Base-by-base conservation (phyloP, 2,329 filamentous ascomycete genomes). In the Elsinoe ampelina region DNA sequence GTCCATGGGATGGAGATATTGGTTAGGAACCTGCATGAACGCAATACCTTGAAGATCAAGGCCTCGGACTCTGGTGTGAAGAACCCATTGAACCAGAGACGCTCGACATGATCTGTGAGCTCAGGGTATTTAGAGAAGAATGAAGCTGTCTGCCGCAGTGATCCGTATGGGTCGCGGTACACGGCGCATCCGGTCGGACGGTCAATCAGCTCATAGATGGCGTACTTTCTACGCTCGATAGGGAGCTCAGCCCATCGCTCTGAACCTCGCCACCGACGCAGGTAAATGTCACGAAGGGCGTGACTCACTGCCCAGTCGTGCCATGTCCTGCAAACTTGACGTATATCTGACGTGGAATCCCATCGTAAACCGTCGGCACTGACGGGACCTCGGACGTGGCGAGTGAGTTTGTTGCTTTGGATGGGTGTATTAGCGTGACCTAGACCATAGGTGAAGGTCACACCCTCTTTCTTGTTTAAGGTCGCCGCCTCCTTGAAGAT, bases 21-120 rank as follows among this genome's bases (percentile, higher is more conserved):
- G 8, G 72, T 71, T 13, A 80, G 67, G 58, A 75, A 73, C 38
- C 63, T 66, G 66, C 77, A 80, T 61, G 71, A 72, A 57, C 70
- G 68, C 34, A 80, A 68, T 47, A 75, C 73, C 13, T 72, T 68
- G 58, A 78, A 75, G 54, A 80, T 74, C 59, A 76, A 68, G 30
- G 70, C 68, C 62, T 77, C 75, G 3, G 76, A 78, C 60, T 78
- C 72, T 47, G 73, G 70, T 5, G 72, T 73, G 66, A 79, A 75
- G 65, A 79, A 79, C 51, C 77, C 77, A 58, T 79, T 75, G 65
- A 80, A 78, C 76, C 77, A 80, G 63, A 80, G 70, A 45, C 77
- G 74, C 57, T 72, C 74, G 57, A 80, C 76, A 62, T 77, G 72
- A 19, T 69, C 67, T 2, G 76, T 76, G 8, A 78, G 68, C 30